Evolutionary conservation across 805 yeast genomes (phyloP).

Genomic region (Candida fluviatilis): DNA sequence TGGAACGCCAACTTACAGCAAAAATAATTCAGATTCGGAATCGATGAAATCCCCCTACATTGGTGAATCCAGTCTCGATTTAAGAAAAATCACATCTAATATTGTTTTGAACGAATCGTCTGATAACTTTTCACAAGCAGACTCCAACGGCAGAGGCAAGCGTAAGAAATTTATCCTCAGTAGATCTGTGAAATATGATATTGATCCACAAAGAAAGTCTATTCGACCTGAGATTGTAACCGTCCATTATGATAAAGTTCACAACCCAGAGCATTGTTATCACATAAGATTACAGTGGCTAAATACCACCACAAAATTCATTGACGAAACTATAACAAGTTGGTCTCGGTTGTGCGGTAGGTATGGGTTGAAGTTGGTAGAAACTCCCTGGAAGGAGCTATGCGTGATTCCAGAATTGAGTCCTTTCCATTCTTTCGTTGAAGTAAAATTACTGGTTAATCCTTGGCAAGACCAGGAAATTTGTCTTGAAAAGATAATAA

Average conservation of each 20-base stretch:
- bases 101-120: conserved; percentile 10
- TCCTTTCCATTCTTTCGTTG: conserved; percentile 86
- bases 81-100: conserved; percentile 16
- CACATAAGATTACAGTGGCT: conserved; percentile 92
- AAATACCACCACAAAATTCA: conserved; percentile 72
- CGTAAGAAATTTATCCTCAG: conserved; percentile 54
- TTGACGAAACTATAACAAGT: conserved; percentile 29
- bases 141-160: conserved; percentile 18
- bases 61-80: conserved; percentile 16
- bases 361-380: conserved; percentile 74
- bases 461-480: conserved; percentile 69
- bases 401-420: conserved; percentile 70
- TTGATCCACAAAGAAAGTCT: conserved; percentile 70
- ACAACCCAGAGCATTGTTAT: conserved; percentile 91
- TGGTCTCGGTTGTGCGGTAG: conserved; percentile 84
- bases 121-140: conserved; percentile 23
- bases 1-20: conserved; percentile 12
- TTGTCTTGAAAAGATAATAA: conserved; percentile 33
- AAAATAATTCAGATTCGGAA: conserved; percentile 24
- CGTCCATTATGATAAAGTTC: conserved; percentile 88
- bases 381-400: conserved; percentile 87
- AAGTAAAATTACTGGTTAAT: conserved; percentile 57
- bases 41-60: conserved; percentile 24
- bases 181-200: conserved; percentile 61
- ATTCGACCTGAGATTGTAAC: conserved; percentile 72